Percentiles rank a stretch among this genome's conserved stretches.
Evolutionary conservation across 1,284 basidiomycete species (phyloP).

Genomic region (Sporisorium reilianum): DNA sequence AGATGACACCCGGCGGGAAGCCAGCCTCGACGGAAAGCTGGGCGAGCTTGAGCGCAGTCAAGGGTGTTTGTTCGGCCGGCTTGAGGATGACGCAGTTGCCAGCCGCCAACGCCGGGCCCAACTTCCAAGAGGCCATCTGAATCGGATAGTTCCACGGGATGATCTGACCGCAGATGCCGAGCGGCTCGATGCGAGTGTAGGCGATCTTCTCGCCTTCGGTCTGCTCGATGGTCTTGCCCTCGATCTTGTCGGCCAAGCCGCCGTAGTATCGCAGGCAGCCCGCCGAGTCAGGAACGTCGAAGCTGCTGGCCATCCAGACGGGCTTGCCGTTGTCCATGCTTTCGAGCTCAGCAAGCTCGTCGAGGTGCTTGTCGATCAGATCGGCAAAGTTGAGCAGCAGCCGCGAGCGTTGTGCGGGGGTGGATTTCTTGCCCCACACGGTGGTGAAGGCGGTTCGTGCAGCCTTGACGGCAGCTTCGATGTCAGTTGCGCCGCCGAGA

Average conservation of each 20-base stretch:
- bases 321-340: slow-evolving; percentile 82
- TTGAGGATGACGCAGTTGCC: slow-evolving; percentile 71
- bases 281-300: slow-evolving; percentile 79
- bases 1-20: slow-evolving; percentile 79
- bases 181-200: slow-evolving; percentile 84
- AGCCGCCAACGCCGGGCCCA: slow-evolving; percentile 71
- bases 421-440: slow-evolving; percentile 47
- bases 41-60: slow-evolving; percentile 77
- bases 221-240: slow-evolving; percentile 81
- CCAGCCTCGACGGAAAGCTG: slow-evolving; percentile 83
- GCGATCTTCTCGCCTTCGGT: slow-evolving; percentile 78
- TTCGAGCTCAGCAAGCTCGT: slow-evolving; percentile 74
- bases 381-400: slow-evolving; percentile 77
- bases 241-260: slow-evolving; percentile 78
- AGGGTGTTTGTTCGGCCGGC: slow-evolving; percentile 81
- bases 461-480: slow-evolving; percentile 58
- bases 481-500: slow-evolving; percentile 51
- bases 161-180: slow-evolving; percentile 78
- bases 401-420: slow-evolving; percentile 73
- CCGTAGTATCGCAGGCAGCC: slow-evolving; percentile 76
- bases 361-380: slow-evolving; percentile 78
- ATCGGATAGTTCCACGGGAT: slow-evolving; percentile 77
- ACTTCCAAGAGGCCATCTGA: slow-evolving; percentile 71
- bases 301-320: slow-evolving; percentile 75
- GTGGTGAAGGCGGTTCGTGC: slow-evolving; percentile 54